These are phyloP conservation scores for Exophiala dermatitidis DNA, from an alignment of 2,329 filamentous ascomycete species.

Conservation along the genomic window DNA sequence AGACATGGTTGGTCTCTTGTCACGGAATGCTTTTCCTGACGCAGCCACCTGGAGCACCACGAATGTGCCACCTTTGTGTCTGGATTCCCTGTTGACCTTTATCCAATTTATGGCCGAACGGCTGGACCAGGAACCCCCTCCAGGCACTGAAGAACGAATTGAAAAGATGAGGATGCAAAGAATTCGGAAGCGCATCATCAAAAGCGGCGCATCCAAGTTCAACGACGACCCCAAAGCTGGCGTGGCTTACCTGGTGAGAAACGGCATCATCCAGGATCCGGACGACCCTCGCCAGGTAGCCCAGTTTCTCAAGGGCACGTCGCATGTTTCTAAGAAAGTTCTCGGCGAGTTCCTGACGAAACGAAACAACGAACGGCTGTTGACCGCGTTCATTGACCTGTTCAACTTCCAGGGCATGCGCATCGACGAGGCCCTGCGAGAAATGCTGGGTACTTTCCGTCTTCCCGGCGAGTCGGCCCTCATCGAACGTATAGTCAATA, in stretches of 20 bases:
- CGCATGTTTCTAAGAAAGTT: constrained; percentile 79
- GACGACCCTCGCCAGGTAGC: constrained; percentile 71
- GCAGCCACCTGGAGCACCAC: constrained; percentile 98
- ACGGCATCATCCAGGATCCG: constrained; percentile 74
- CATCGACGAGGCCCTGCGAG: constrained; percentile 80
- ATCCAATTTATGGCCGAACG: constrained; percentile 88
- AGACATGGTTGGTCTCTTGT: constrained; percentile 87
- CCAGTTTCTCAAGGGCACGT: constrained; percentile 79
- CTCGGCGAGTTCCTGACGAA: constrained; percentile 93
- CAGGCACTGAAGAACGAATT: constrained; percentile 58
- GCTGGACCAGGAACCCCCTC: constrained; percentile 59
- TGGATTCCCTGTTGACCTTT: constrained; percentile 85
- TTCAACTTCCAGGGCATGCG: constrained; percentile 84
- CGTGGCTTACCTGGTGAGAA: constrained; percentile 73
- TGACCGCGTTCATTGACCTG: constrained; percentile 75
- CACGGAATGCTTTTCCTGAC: constrained; percentile 90
- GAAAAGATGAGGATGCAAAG: constrained; percentile 62
- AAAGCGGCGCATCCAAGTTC: constrained; percentile 81
- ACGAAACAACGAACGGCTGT: constrained; percentile 73
- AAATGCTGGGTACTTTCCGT: constrained; percentile 85
- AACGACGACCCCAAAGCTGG: constrained; percentile 91
- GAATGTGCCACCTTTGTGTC: constrained; percentile 87
- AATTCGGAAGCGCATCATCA: constrained; percentile 76
- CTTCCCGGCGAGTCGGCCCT: constrained; percentile 86
- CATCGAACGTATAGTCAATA: constrained; percentile 85